phyloP scores from a whole-genome alignment of 2,329 filamentous ascomycete species.

The Venturiaceae sp. region DNA sequence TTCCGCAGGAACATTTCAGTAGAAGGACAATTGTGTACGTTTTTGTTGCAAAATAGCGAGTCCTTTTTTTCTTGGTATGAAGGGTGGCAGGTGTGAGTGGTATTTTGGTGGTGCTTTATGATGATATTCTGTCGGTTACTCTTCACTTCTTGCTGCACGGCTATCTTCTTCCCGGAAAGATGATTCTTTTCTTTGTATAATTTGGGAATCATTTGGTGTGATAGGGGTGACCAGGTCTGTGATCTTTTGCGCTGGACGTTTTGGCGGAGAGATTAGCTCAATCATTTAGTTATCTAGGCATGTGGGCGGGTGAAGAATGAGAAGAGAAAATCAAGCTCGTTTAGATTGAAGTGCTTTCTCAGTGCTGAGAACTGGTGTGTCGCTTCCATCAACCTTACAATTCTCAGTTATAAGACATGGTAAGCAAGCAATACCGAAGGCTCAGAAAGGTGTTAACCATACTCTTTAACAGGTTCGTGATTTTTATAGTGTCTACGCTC shows the following conservation, averaged over 20 bases:
- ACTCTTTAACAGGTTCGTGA: no score
- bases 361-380: not conserved
- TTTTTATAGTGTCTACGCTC: no score
- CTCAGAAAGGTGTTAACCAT: no score
- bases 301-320: not conserved
- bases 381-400: no score
- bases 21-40: not conserved
- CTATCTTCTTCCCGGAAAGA: not conserved
- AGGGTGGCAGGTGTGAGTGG: not conserved
- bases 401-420: no score
- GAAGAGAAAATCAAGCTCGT: not conserved
- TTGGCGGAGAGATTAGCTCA: not conserved
- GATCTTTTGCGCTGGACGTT: not conserved
- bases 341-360: not conserved
- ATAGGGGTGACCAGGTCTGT: not conserved
- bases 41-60: conserved; percentile 1
- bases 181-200: not conserved
- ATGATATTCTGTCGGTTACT: not conserved
- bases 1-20: not conserved
- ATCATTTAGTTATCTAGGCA: not conserved
- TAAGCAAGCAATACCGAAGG: no score
- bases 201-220: not conserved
- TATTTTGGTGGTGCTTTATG: not conserved
- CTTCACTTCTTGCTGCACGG: not conserved
- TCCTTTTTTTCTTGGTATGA: not conserved